A percentile compares a stretch with the other conserved stretches of the same genome.
Conservation (phyloP, 129 eudicot genomes). For the Deinandra increscens region DNA sequence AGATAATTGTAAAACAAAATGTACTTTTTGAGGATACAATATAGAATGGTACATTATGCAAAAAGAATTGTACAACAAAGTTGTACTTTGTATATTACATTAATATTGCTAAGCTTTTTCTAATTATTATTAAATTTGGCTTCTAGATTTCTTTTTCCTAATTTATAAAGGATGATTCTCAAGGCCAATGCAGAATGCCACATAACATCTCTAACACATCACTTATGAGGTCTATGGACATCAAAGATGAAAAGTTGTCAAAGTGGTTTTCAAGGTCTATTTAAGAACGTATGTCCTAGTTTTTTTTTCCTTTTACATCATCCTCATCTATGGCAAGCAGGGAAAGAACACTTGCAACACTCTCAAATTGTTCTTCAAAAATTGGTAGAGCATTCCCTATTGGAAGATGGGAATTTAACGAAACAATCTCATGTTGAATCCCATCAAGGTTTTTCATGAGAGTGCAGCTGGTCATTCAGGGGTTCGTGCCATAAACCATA, state of each 20-base stretch:
- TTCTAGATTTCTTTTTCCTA: neutral
- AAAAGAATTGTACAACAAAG: too few species aligned
- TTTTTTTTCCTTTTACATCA: neutral
- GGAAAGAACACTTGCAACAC: neutral
- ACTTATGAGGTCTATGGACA: neutral
- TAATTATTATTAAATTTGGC: neutral
- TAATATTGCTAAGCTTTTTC: neutral
- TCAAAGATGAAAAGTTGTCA: neutral
- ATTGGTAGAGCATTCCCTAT: neutral
- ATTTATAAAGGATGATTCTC: neutral
- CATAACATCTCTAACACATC: neutral
- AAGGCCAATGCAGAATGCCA: neutral
- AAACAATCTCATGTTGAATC: neutral
- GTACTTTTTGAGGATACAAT: too few species aligned
- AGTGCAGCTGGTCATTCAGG: neutral
- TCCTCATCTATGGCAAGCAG: neutral
- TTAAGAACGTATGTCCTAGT: neutral
- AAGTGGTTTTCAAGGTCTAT: neutral
- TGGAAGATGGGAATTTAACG: neutral
- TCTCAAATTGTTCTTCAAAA: neutral
- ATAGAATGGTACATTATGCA: too few species aligned
- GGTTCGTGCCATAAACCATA: neutral
- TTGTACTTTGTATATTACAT: too few species aligned
- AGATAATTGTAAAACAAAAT: too few species aligned
- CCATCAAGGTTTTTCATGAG: neutral